phyloP scores from a whole-genome alignment of 257 asterid species.

The Ligustrum vulgare region DNA sequence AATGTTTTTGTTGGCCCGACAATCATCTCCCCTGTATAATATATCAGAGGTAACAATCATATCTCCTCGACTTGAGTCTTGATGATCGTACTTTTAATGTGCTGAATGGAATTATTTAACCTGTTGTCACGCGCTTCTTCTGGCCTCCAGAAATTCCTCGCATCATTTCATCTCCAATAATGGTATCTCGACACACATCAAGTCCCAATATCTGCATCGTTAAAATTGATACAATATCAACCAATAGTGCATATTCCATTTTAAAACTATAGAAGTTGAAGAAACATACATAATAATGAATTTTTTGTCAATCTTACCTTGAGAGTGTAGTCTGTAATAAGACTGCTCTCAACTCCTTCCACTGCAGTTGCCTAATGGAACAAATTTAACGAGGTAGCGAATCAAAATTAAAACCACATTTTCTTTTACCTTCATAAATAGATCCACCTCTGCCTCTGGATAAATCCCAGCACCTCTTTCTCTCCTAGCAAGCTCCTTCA shows the following conservation, averaged over 20 bases:
- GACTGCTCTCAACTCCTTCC: conserved; percentile 63
- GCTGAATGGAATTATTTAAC: conserved; percentile 22
- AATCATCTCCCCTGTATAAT: conserved; percentile 64
- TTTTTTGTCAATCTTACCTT: conserved; percentile 33
- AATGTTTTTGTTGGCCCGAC: conserved; percentile 64
- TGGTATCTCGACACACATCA: conserved; percentile 74
- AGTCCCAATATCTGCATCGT: conserved; percentile 63
- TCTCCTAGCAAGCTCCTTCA: conserved; percentile 71
- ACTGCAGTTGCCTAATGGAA: conserved; percentile 54
- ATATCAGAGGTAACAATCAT: neutral
- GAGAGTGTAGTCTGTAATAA: conserved; percentile 61
- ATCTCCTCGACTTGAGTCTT: neutral
- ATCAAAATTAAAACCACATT: neutral
- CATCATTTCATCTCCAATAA: conserved; percentile 74
- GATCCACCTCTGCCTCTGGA: conserved; percentile 83
- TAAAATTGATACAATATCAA: neutral
- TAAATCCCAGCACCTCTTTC: conserved; percentile 72
- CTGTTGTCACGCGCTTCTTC: conserved; percentile 80
- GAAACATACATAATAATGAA: too few species aligned
- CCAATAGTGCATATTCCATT: neutral
- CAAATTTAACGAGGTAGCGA: neutral
- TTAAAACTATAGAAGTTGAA: too few species aligned
- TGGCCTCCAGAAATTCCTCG: conserved; percentile 87
- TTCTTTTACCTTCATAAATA: conserved; percentile 77
- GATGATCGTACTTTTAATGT: too few species aligned